Base-by-base conservation (phyloP, 2,329 filamentous ascomycete species). In the Neonectria sp. region DNA sequence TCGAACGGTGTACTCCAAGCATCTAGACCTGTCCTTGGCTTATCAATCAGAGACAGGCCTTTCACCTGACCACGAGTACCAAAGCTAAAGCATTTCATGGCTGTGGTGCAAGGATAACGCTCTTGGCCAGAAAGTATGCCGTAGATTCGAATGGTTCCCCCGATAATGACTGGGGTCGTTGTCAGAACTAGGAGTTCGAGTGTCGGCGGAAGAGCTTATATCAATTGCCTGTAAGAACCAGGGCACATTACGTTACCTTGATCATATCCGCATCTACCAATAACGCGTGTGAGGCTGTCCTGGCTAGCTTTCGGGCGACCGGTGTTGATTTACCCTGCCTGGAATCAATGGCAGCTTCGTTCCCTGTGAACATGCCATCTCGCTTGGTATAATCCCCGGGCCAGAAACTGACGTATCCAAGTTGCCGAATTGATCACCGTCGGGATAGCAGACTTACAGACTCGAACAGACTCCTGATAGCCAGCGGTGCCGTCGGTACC, bases 181-280 rank as follows among this genome's bases (percentile, higher is more conserved):
- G 48, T 66, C 8, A 66, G 63, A 57, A 48, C 52, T 17, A 15
- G 46, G 52, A 24, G 46, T 24, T 59, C 11, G 7, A 31, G 43
- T n/a, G 40, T 37, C 27, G 27, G 29, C 27, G 45, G 31, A 46
- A 60, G 7, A 57, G 53, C 37, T 48, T 56, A 40, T 40, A 33
- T 60, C 59, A 55, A 49, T 43, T 35, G n/a, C 33, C 49, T 27
- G 35, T n/a, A 31, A 59, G 27, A 45, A 59, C 55, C 43, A 45
- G 35, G 46, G 55, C 51, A 31, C 37, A 37, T 45, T 60, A 60
- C 60, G 60, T 67, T 66, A 66, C 63, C 63, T 66, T 55, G 45
- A 62, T 46, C 58, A 35, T 45, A 53, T 61, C 63, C 46, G 29
- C 48, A 61, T 62, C 48, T 53, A 49, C 53, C 48, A 15, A 58